Base-by-base conservation (phyloP, 805 yeast genomes). In the Zygosaccharomyces bailii region DNA sequence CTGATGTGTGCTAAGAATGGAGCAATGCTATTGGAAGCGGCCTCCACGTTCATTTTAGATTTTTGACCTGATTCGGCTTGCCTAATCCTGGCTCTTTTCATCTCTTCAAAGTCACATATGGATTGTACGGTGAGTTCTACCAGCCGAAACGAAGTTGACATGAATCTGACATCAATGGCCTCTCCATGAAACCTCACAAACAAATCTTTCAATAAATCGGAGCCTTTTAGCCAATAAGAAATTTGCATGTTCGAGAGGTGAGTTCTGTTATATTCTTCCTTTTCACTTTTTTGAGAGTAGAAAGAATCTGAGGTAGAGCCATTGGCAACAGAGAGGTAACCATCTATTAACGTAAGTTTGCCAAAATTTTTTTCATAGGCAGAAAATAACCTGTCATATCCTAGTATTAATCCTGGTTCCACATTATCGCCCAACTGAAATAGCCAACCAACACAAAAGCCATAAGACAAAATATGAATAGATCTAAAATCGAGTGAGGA, bases 361-460 rank as follows among this genome's bases (percentile, higher is more conserved):
- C 95, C 95, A 32, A 78, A 63, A 6, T 70, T 70, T 13, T 76
- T 75, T 36, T 80, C 82, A 17, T 82, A 74, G 0, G 80, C 76
- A 1, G 87, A 79, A 49, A 81, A 84, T 16, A 87, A 76, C 13
- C 81, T 68, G 51, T 86, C 87, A 44, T 84, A 86, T 0, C 97
- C 97, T 23, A 80, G 49, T 30, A 85, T 80, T n/a, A 87, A 57
- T 8, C 96, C 96, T 0, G 88, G 88, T 17, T 71, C 72, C 1
- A 57, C 48, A 1, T 61, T 58, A 4, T 61, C 61, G 5, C 56
- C 55, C 11, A 57, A 59, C n/a, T 76, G 80, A 57, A 84, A 84
- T 3, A 84, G 59, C 89, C 96, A 87, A 0, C 96, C 95, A 25
- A 84, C 47, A 49, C 95, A 84, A 47, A 85, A 70, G 50, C 83